Base-by-base conservation (phyloP, 345 rosid genomes). In the Eucalyptus regnans region DNA sequence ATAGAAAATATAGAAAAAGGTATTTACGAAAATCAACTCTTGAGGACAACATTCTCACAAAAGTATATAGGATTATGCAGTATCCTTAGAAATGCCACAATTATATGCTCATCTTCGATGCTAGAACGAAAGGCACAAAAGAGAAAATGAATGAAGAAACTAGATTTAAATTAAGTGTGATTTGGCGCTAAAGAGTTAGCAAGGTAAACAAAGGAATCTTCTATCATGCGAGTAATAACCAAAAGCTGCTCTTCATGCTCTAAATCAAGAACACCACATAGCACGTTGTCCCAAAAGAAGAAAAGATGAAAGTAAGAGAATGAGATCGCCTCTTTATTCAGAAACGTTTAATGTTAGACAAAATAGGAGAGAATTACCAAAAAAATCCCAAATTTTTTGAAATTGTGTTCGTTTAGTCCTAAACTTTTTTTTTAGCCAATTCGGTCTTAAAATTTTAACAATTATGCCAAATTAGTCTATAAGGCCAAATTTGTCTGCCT, bases 401-500 rank as follows among this genome's bases (percentile, higher is more conserved):
- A 52, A 18, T 20, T 7, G 25, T 20, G 10, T 10, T 18, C 0
- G 0, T 52, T 52, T 1, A 52, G 4, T 52, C 25, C 25, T 52
- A 52, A 52, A 52, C 23, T 7, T 9, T 1, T 20, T 52, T 52
- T 18, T 52, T 52, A 1, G 58, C 23, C 4, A 18, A 18, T 52
- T 52, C 22, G 0, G 4, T 52, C 4, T 52, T 52, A 52, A 20
- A 52, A 2, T 52, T 52, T 52, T 52, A 7, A 52, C 10, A 52
- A 18, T 20, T 52, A 52, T 52, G 58, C 25, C 23, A 52, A 52
- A 52, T 52, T 3, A 52, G 10, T 52, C 1, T 18, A 52, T 52
- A 18, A 52, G 23, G 25, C 9, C 5, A 52, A 20, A 20, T 7
- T 52, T 52, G 10, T 0, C 50, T 2, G 1, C 4, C 2, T 0